Conservation (phyloP, 805 yeast genomes). For the Candida stauntonica region DNA sequence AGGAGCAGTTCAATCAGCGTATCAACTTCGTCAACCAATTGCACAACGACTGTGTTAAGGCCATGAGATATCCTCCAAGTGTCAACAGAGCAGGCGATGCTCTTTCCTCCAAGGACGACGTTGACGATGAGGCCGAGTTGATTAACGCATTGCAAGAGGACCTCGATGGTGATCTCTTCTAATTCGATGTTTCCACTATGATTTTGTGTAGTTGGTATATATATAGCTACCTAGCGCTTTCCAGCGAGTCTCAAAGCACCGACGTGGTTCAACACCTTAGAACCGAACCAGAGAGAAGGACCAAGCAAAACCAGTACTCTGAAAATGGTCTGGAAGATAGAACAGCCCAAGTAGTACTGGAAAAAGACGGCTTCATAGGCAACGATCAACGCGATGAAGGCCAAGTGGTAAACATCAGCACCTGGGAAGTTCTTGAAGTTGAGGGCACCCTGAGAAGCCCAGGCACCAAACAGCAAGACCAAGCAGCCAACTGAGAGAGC, state of each 20-base stretch:
- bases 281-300: constrained; percentile 28
- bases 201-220: neutral
- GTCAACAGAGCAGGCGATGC: constrained; percentile 21
- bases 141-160: constrained; percentile 26
- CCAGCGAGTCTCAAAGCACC: constrained; percentile 27
- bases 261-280: constrained; percentile 25
- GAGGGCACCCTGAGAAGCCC: constrained; percentile 19
- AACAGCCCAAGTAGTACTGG: constrained; percentile 24
- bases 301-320: constrained; percentile 19
- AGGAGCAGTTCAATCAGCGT: constrained; percentile 84
- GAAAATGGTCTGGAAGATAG: constrained; percentile 23
- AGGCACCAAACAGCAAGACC: constrained; percentile 14
- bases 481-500: constrained; percentile 14
- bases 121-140: constrained; percentile 25
- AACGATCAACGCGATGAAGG: constrained; percentile 18
- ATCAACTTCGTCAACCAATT: constrained; percentile 85
- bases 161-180: constrained; percentile 26
- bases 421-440: constrained; percentile 24
- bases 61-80: constrained; percentile 81
- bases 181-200: neutral
- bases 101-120: constrained; percentile 16
- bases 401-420: constrained; percentile 10
- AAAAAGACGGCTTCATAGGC: constrained; percentile 25
- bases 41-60: constrained; percentile 88
- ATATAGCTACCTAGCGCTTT: constrained; percentile 17